A percentile compares a stretch with the other conserved stretches of the same genome.
Evolutionary conservation across 257 asterid species (phyloP).

Genomic region (Plantago ovata): DNA sequence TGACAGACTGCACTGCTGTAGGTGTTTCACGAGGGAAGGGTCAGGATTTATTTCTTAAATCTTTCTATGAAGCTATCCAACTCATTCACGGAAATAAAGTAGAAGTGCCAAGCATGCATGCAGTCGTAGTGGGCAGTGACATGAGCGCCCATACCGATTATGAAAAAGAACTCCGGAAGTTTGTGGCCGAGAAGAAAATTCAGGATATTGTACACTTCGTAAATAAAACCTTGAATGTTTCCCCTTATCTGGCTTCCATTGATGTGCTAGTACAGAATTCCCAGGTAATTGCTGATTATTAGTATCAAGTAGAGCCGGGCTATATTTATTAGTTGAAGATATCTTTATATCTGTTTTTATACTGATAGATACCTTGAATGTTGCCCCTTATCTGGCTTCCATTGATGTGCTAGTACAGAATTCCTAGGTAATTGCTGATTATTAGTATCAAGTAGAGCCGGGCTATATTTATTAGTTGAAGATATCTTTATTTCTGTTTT

Average conservation of each 20-base stretch:
- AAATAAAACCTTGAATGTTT: conserved; percentile 81
- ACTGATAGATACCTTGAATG: no score
- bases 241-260: conserved; percentile 87
- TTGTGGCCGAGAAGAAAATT: conserved; percentile 65
- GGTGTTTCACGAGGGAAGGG: conserved; percentile 99
- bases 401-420: no score
- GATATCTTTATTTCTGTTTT: background rate
- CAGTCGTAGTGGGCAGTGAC: conserved; percentile 90
- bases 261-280: conserved; percentile 96
- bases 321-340: background rate
- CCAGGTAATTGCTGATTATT: conserved; percentile 48
- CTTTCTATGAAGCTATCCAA: conserved; percentile 73
- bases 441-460: no score
- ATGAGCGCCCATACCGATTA: conserved; percentile 76
- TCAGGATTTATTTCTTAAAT: conserved; percentile 84
- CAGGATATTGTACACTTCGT: conserved; percentile 72
- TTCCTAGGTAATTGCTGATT: no score
- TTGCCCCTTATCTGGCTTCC: no score
- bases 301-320: background rate
- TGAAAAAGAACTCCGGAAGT: conserved; percentile 73
- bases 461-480: no score
- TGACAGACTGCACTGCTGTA: conserved; percentile 28
- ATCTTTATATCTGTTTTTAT: no score
- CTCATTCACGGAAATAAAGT: conserved; percentile 58
- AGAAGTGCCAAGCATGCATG: conserved; percentile 67